These are phyloP conservation scores for Lepiota venenata DNA, from an alignment of 768 basidiomycete species.

Conservation along the genomic window DNA sequence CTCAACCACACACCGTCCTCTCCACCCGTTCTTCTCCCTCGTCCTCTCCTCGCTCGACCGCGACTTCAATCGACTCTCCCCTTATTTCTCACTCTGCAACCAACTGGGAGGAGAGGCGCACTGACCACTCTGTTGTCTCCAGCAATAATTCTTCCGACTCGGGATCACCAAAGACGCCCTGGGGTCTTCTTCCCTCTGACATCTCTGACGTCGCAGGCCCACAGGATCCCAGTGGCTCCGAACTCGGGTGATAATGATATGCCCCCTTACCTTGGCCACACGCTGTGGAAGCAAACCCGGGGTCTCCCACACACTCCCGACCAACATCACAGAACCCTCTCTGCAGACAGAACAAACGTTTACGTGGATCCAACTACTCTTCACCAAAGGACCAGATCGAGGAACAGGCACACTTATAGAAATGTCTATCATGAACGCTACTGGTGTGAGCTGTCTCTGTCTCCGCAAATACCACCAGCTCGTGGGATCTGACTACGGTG, in stretches of 20 bases:
- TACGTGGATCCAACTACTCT: background rate
- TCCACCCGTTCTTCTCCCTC: constrained; percentile 2
- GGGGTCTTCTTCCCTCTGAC: background rate
- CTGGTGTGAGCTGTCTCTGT: background rate
- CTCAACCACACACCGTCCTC: constrained; percentile 5
- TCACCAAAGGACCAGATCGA: constrained; percentile 4
- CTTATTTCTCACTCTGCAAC: constrained; percentile 6
- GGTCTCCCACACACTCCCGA: background rate
- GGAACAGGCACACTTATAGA: background rate
- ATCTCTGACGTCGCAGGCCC: background rate
- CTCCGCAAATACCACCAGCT: background rate
- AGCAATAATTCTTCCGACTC: background rate
- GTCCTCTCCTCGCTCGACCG: constrained; percentile 3
- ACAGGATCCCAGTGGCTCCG: background rate
- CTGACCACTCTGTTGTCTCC: background rate
- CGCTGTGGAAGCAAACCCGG: constrained; percentile 10
- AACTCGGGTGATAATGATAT: background rate
- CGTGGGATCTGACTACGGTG: background rate
- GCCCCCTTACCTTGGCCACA: constrained; percentile 8
- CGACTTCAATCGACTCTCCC: constrained; percentile 3
- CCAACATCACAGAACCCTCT: constrained; percentile 1
- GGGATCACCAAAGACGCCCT: background rate
- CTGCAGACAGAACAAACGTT: background rate
- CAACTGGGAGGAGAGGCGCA: background rate
- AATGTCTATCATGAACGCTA: constrained; percentile 3